These are phyloP conservation scores for Volutella citrinella DNA, from an alignment of 2,329 filamentous ascomycete species.

Conservation along the genomic window DNA sequence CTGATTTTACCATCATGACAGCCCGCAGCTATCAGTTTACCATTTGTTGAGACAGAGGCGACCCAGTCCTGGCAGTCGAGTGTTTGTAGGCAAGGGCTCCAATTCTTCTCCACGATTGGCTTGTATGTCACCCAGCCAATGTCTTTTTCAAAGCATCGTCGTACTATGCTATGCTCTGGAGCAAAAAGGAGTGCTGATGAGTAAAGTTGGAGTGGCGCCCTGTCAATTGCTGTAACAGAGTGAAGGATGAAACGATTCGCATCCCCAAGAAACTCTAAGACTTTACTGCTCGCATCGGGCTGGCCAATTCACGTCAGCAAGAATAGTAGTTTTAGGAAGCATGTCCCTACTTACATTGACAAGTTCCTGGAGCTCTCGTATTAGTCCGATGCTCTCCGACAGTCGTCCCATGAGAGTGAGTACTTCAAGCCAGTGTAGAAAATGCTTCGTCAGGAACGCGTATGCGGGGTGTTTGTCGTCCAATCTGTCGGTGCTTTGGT, in stretches of 20 bases:
- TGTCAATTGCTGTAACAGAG: conserved; percentile 7
- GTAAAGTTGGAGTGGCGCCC: conserved; percentile 25
- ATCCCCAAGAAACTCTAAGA: conserved; percentile 14
- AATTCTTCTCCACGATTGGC: conserved; percentile 12
- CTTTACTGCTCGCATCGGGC: background rate
- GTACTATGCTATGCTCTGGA: conserved; percentile 16
- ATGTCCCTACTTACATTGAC: conserved; percentile 2
- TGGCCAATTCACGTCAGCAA: background rate
- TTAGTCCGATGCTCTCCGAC: background rate
- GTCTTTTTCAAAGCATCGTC: conserved; percentile 8
- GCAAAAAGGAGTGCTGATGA: conserved; percentile 22
- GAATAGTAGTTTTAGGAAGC: background rate
- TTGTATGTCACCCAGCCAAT: conserved; percentile 13
- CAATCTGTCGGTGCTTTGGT: conserved; percentile 21
- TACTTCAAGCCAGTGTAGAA: conserved; percentile 19
- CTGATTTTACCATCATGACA: conserved; percentile 5
- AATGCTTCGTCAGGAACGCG: conserved; percentile 14
- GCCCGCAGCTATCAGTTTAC: background rate
- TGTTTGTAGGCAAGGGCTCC: conserved; percentile 16
- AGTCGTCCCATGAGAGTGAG: conserved; percentile 8
- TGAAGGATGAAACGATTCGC: conserved; percentile 11
- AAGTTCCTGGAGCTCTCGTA: conserved; percentile 7
- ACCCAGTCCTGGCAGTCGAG: conserved; percentile 4
- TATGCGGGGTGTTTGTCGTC: conserved; percentile 16
- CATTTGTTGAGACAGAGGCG: conserved; percentile 2